Evolutionary conservation across 805 yeast genomes (phyloP), one percentile per base, ranked within the genome.

Genomic region (Starmera pachycereana): DNA sequence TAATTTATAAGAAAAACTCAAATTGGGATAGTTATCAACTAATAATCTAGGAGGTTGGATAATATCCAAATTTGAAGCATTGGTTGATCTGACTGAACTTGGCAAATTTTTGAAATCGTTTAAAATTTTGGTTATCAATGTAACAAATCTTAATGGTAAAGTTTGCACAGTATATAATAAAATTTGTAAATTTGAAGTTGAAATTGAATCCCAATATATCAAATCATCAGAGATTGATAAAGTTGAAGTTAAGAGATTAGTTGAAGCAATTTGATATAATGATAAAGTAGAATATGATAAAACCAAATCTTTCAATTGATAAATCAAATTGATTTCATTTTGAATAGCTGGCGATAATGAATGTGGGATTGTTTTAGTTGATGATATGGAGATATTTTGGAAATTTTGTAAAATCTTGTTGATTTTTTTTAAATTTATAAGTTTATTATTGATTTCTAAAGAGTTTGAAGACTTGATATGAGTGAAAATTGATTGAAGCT

Each of bases 161-260:
- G 58, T 60, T 49, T 71, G 79, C 8, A 71, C 16, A 1, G 68
- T 47, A 42, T 71, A 71, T 1, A 69, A 14, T 3, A 53, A 37
- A 13, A 59, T 42, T 27, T 63, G 58, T 14, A 52, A 45, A 3
- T 52, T 52, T 5, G 69, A 63, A 11, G 60, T 48, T 4, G 61
- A 47, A 0, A 66, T 51, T 2, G 54, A 38, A 25, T 72, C 72
- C 64, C 70, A 75, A 49, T 74, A 76, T 29, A 56, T 56, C n/a
- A 72, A 46, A 44, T 69, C 72, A 33, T 65, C 66, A 18, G 57
- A 43, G 12, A 72, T 46, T 8, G 72, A 69, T 5, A 71, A 44
- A 2, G 79, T 71, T 12, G 58, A 55, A 7, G 51, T 49, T 32
- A 74, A 50, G 25, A 73, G 47, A 2, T 53, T 45, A 27, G 64